These are phyloP conservation scores for Amphicarpaea edgeworthii DNA, from an alignment of 306 rosid genomes.

Conservation along the genomic window DNA sequence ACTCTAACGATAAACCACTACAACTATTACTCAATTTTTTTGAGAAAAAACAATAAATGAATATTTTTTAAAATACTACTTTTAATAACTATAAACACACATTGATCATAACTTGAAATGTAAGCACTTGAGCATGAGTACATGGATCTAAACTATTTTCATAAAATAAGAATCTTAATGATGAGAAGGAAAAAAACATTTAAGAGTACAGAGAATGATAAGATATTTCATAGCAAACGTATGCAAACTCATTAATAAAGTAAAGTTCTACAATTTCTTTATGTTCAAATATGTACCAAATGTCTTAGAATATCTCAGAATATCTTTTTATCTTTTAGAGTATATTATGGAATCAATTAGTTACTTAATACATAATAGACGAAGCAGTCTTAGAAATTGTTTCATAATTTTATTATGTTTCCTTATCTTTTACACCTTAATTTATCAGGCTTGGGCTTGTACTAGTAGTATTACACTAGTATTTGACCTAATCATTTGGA, in stretches of 20 bases:
- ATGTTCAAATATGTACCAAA: not conserved
- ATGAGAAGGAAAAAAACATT: not conserved
- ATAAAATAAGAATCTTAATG: not conserved
- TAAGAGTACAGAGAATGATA: not conserved
- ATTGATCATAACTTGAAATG: not conserved
- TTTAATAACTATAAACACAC: constrained; percentile 1
- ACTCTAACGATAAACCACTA: constrained; percentile 43
- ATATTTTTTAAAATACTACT: not conserved
- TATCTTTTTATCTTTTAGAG: not conserved
- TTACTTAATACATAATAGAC: not conserved
- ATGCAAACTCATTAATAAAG: constrained; percentile 13
- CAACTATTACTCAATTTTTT: not conserved
- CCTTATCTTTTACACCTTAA: not conserved
- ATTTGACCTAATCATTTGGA: not conserved
- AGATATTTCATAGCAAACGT: not conserved
- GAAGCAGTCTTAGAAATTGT: not conserved
- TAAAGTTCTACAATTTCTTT: constrained; percentile 7
- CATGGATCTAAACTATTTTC: constrained; percentile 6
- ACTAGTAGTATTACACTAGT: not conserved
- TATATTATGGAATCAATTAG: not conserved
- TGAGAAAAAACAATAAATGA: not conserved
- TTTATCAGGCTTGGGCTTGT: not conserved
- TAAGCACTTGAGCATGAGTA: constrained; percentile 24
- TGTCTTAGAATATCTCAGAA: not conserved
- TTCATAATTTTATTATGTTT: not conserved